A percentile compares a stretch with the other conserved stretches of the same genome.
Conservation (phyloP, 1,139 yeast species). For the Debaryomyces fabryi region DNA sequence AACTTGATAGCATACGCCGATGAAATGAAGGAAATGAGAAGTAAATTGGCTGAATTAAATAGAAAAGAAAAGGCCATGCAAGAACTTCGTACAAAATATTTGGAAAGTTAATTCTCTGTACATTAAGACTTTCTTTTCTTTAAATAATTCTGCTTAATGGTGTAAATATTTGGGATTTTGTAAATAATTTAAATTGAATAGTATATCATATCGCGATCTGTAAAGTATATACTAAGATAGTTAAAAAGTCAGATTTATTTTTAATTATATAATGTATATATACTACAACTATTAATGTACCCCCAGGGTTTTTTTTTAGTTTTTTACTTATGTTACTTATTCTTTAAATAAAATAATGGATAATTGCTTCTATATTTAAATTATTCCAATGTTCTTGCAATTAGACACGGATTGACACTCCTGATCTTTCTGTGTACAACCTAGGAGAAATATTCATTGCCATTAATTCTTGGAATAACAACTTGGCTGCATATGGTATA, state of each 20-base stretch:
- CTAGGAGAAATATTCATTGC: constrained; percentile 96
- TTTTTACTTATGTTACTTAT: constrained; percentile 7
- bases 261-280: constrained; percentile 8
- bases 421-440: constrained; percentile 69
- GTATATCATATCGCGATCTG: not conserved
- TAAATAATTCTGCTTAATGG: constrained; percentile 16
- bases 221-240: not conserved
- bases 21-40: constrained; percentile 59
- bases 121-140: not conserved
- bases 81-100: constrained; percentile 40
- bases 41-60: constrained; percentile 43
- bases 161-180: constrained; percentile 12
- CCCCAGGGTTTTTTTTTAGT: constrained; percentile 8
- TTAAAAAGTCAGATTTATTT: constrained; percentile 3
- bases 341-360: constrained; percentile 7
- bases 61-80: constrained; percentile 36
- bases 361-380: constrained; percentile 1
- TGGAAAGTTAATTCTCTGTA: constrained; percentile 22
- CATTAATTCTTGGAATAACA: constrained; percentile 96
- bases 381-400: constrained; percentile 3
- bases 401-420: constrained; percentile 43
- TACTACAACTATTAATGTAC: constrained; percentile 11
- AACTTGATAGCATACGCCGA: constrained; percentile 88
- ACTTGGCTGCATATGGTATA: constrained; percentile 96
- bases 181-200: constrained; percentile 5